A percentile compares a stretch with the other conserved stretches of the same genome.
Conservation (phyloP, 2,329 filamentous ascomycete species). For the Rhinocladiella similis region DNA sequence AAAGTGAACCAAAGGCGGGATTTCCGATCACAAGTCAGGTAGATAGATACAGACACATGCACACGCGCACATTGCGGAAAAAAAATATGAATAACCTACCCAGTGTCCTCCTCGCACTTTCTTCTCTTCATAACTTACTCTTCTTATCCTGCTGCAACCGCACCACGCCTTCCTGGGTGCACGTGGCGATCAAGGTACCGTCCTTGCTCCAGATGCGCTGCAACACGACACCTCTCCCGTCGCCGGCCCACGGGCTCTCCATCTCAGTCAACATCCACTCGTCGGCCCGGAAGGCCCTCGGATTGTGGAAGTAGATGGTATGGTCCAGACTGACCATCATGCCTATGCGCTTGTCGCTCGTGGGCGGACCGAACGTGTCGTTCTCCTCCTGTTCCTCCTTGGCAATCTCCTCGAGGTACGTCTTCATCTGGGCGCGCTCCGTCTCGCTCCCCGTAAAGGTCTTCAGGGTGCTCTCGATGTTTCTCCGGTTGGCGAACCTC, state of each 20-base stretch:
- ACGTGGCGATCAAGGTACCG: constrained; percentile 50
- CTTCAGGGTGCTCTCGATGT: constrained; percentile 41
- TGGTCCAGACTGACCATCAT: constrained; percentile 56
- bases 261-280: constrained; percentile 54
- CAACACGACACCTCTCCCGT: constrained; percentile 49
- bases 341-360: constrained; percentile 35
- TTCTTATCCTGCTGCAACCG: constrained; percentile 42
- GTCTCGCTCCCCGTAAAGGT: constrained; percentile 44
- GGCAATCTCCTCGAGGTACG: constrained; percentile 43
- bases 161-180: constrained; percentile 52
- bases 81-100: too few relatives aligned
- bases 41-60: too few relatives aligned
- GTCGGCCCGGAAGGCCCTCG: constrained; percentile 48
- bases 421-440: constrained; percentile 41
- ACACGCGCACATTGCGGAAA: too few relatives aligned
- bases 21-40: too few relatives aligned
- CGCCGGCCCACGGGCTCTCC: constrained; percentile 53
- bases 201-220: constrained; percentile 53
- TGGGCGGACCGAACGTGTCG: constrained; percentile 28
- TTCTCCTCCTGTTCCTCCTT: constrained; percentile 44
- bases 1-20: too few relatives aligned
- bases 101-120: too few relatives aligned
- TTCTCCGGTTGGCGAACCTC: constrained; percentile 62
- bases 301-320: constrained; percentile 54
- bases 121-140: constrained; percentile 25